phyloP scores from a whole-genome alignment of 2,329 filamentous ascomycete species.

The Berkeleyomyces rouxiae region DNA sequence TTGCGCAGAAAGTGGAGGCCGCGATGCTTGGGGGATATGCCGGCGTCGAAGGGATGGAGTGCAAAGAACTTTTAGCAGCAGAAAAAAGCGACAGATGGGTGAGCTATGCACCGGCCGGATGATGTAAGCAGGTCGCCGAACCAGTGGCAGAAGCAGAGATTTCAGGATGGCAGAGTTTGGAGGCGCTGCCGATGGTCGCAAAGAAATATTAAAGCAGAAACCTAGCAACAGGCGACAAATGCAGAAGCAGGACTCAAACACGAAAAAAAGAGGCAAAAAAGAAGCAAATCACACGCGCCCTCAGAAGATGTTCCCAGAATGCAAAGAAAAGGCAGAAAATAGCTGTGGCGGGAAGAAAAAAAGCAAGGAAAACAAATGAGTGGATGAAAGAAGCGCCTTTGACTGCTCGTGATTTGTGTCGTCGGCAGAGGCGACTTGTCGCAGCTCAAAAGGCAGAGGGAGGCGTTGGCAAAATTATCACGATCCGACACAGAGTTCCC shows the following conservation, averaged over 20 bases:
- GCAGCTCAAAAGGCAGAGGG: slow-evolving; percentile 3
- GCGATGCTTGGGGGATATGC: no score
- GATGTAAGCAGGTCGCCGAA: background rate
- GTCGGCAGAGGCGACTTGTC: slow-evolving; percentile 4
- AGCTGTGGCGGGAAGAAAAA: background rate
- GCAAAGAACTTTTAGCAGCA: background rate
- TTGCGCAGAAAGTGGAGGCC: no score
- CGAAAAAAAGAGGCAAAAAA: background rate
- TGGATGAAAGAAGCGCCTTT: slow-evolving; percentile 5
- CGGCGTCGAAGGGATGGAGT: background rate
- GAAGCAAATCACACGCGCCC: slow-evolving; percentile 4
- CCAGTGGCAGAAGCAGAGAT: background rate
- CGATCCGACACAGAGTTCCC: background rate
- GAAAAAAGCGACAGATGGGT: background rate
- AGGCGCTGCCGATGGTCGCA: background rate
- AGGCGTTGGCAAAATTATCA: background rate
- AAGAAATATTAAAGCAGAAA: background rate
- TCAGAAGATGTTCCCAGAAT: slow-evolving; percentile 1
- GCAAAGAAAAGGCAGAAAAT: background rate
- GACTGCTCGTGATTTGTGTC: background rate
- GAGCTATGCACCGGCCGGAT: background rate
- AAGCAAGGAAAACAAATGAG: slow-evolving; percentile 5
- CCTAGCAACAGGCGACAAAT: background rate
- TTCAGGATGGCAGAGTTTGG: no score
- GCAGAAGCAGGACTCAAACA: background rate